A percentile compares a stretch with the other conserved stretches of the same genome.
These are phyloP conservation scores for Sugiyamaella boreocaroliniensis DNA, from an alignment of 805 yeast genomes.

Conservation along the genomic window DNA sequence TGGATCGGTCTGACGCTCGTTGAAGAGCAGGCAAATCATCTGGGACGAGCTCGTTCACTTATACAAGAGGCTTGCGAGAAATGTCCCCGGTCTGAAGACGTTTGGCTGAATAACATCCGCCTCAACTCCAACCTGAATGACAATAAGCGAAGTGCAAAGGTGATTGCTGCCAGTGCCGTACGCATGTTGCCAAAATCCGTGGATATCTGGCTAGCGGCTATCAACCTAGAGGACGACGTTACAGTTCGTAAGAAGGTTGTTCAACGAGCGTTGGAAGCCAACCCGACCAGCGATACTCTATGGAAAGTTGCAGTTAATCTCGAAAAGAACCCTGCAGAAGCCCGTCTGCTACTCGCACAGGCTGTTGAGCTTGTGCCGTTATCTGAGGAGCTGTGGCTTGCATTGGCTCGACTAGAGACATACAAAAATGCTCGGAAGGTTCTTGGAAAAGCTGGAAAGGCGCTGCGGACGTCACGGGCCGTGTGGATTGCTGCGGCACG, in stretches of 20 bases:
- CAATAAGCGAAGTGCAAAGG: constrained; percentile 41
- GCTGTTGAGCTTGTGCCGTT: constrained; percentile 66
- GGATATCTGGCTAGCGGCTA: constrained; percentile 67
- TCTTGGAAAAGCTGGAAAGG: constrained; percentile 55
- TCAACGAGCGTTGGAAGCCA: constrained; percentile 61
- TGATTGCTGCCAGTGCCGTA: constrained; percentile 61
- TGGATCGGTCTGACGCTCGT: constrained; percentile 85
- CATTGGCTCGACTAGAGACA: constrained; percentile 42
- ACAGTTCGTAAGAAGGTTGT: constrained; percentile 50
- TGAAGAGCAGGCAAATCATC: constrained; percentile 59
- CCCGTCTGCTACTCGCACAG: constrained; percentile 47
- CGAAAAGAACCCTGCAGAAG: constrained; percentile 49
- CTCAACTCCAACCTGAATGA: constrained; percentile 37
- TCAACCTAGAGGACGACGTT: constrained; percentile 54
- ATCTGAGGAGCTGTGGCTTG: constrained; percentile 60
- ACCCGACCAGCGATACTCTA: constrained; percentile 51
- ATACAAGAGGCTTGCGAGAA: constrained; percentile 69
- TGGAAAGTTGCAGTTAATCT: constrained; percentile 63
- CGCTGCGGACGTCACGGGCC: constrained; percentile 40
- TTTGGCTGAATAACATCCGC: constrained; percentile 78
- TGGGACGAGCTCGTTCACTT: constrained; percentile 48
- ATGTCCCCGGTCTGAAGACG: constrained; percentile 59
- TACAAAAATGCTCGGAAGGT: constrained; percentile 45
- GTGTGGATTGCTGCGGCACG: constrained; percentile 69
- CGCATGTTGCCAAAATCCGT: constrained; percentile 48